phyloP scores from a whole-genome alignment of 768 basidiomycete genomes.

The Serendipita sp. region DNA sequence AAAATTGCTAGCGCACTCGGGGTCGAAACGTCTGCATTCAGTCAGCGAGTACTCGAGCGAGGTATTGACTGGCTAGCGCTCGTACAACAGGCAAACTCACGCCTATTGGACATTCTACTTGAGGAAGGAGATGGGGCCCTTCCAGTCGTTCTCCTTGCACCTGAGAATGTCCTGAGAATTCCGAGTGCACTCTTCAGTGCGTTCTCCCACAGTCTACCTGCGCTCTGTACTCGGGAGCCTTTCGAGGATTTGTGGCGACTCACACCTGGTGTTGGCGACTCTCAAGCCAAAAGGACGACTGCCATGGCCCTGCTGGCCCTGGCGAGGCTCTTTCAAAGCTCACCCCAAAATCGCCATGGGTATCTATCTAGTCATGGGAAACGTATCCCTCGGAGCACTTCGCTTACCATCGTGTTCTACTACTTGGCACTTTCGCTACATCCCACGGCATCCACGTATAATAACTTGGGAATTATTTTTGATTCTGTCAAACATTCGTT shows the following conservation, averaged over 20 bases:
- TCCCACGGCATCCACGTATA: conserved; percentile 32
- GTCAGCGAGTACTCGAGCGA: conserved; percentile 19
- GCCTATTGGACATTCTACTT: conserved; percentile 22
- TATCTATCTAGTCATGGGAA: conserved; percentile 18
- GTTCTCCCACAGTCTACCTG: conserved; percentile 22
- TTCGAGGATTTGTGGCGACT: conserved; percentile 6
- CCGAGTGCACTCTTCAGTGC: conserved; percentile 25
- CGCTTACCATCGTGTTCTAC: conserved; percentile 30
- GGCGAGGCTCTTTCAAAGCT: conserved; percentile 29
- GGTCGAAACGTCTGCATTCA: conserved; percentile 17
- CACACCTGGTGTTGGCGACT: conserved; percentile 15
- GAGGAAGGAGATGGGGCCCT: conserved; percentile 25
- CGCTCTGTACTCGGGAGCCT: conserved; percentile 17
- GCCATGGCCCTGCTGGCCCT: conserved; percentile 30
- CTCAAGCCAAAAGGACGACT: conserved; percentile 22
- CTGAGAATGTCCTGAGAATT: conserved; percentile 25
- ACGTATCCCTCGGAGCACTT: conserved; percentile 22
- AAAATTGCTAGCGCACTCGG: conserved; percentile 16
- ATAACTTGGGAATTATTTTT: conserved; percentile 36
- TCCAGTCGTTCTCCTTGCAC: conserved; percentile 28
- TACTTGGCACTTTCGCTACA: conserved; percentile 32
- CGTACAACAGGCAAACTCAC: conserved; percentile 23
- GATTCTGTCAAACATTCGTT: conserved; percentile 21
- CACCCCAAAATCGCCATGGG: conserved; percentile 13
- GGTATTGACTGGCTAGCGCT: conserved; percentile 23